A percentile compares a stretch with the other conserved stretches of the same genome.
phyloP scores from a whole-genome alignment of 2,329 filamentous ascomycete species.

The Biscogniauxia sp. region DNA sequence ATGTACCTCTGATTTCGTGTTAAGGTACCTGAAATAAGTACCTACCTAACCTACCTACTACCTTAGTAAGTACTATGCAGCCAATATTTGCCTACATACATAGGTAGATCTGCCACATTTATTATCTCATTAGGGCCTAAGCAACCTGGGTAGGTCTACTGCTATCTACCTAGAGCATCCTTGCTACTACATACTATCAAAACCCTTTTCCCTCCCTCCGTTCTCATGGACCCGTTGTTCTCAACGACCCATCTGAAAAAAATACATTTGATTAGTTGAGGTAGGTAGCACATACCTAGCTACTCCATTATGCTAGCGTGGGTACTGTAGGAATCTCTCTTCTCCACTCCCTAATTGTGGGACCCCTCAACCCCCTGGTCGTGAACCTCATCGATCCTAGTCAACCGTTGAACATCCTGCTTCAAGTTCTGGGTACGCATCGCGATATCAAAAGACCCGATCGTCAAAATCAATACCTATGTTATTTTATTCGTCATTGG shows the following conservation, averaged over 20 bases:
- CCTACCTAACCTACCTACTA: too few relatives aligned
- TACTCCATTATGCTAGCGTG: too few relatives aligned
- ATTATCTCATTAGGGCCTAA: not conserved
- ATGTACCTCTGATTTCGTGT: too few relatives aligned
- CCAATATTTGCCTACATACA: too few relatives aligned
- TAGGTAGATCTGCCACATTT: not conserved
- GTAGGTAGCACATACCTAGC: not conserved
- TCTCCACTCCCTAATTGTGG: not conserved
- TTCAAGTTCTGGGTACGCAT: constrained; percentile 15
- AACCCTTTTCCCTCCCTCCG: not conserved
- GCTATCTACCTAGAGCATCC: not conserved
- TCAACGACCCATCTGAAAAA: not conserved
- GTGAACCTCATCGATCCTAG: constrained; percentile 4
- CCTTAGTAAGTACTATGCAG: too few relatives aligned
- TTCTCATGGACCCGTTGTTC: not conserved
- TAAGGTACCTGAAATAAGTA: too few relatives aligned
- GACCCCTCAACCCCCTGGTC: not conserved
- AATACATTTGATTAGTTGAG: too few relatives aligned
- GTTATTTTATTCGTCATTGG: not conserved
- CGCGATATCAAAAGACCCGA: constrained; percentile 18
- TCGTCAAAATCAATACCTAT: not conserved
- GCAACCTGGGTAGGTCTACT: not conserved
- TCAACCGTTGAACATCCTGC: constrained; percentile 4
- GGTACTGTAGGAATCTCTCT: too few relatives aligned
- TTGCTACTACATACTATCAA: too few relatives aligned